Percentiles rank a stretch among this genome's conserved stretches.
Evolutionary conservation across 2,329 filamentous ascomycete species (phyloP).

Genomic region (Xylaria sp.): DNA sequence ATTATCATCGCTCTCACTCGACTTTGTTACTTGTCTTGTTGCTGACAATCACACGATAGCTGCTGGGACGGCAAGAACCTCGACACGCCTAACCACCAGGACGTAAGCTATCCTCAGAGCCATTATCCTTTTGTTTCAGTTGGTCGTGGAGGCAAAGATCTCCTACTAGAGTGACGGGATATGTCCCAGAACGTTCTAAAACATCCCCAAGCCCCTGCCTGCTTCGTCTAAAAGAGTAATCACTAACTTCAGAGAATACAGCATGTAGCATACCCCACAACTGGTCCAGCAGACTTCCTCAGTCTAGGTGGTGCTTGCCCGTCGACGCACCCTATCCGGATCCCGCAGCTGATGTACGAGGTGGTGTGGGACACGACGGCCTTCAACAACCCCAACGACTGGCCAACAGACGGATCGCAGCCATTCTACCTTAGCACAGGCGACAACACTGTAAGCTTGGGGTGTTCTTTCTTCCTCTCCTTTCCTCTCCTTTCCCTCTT

Average conservation of each 20-base stretch:
- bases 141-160: no score
- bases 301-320: constrained; percentile 52
- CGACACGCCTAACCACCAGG: constrained; percentile 61
- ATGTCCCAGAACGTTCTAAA: no score
- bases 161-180: no score
- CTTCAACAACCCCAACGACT: constrained; percentile 53
- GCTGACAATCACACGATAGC: constrained; percentile 56
- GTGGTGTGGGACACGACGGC: constrained; percentile 58
- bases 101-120: constrained; percentile 22
- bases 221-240: no score
- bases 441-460: constrained; percentile 49
- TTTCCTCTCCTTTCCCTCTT: neutral
- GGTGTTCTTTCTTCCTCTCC: neutral
- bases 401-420: constrained; percentile 54
- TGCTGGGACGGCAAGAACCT: constrained; percentile 66
- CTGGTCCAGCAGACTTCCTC: constrained; percentile 56
- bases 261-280: constrained; percentile 63
- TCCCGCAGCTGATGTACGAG: constrained; percentile 62
- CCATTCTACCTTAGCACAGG: constrained; percentile 53
- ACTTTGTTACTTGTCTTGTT: neutral
- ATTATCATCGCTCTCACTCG: neutral
- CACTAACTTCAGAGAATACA: no score
- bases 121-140: no score
- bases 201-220: no score
- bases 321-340: constrained; percentile 53